Evolutionary conservation across 352 stramenopile species (phyloP).

Genomic region (Phytophthora tentaculata): DNA sequence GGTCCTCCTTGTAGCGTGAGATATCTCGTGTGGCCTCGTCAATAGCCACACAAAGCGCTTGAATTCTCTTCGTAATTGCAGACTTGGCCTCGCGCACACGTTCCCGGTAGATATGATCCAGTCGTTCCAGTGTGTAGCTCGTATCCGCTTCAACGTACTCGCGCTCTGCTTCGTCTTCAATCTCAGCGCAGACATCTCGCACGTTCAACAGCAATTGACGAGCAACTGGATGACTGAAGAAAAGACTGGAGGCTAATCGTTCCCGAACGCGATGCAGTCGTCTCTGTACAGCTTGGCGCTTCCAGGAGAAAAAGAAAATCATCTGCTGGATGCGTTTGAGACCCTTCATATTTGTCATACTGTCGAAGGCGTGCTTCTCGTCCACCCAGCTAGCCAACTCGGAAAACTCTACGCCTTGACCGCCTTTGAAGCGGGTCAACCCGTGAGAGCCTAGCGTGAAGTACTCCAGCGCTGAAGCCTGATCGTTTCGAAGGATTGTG

Average conservation of each 20-base stretch:
- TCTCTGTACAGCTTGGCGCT: constrained; percentile 53
- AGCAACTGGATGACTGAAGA: constrained; percentile 55
- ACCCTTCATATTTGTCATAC: constrained; percentile 71
- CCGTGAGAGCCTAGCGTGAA: constrained; percentile 66
- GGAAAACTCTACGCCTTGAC: constrained; percentile 56
- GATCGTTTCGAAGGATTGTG: constrained; percentile 15
- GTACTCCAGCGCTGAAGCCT: constrained; percentile 39
- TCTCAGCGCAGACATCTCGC: constrained; percentile 24
- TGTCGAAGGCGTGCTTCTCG: constrained; percentile 76
- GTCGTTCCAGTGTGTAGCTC: constrained; percentile 25
- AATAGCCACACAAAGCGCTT: constrained; percentile 32
- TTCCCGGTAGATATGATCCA: constrained; percentile 24
- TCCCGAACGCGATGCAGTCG: constrained; percentile 47
- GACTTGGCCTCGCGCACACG: constrained; percentile 17
- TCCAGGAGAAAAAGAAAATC: constrained; percentile 82
- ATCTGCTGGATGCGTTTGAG: constrained; percentile 71
- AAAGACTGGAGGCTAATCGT: constrained; percentile 50
- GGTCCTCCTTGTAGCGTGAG: constrained; percentile 12
- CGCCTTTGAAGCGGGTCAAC: constrained; percentile 57
- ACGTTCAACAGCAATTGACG: constrained; percentile 42
- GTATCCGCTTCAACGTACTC: constrained; percentile 20
- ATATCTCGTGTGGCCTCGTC: constrained; percentile 22
- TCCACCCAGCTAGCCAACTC: constrained; percentile 61
- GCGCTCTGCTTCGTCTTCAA: constrained; percentile 21
- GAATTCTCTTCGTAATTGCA: constrained; percentile 27